Conservation (phyloP, 306 rosid species). For the Urtica urens region DNA sequence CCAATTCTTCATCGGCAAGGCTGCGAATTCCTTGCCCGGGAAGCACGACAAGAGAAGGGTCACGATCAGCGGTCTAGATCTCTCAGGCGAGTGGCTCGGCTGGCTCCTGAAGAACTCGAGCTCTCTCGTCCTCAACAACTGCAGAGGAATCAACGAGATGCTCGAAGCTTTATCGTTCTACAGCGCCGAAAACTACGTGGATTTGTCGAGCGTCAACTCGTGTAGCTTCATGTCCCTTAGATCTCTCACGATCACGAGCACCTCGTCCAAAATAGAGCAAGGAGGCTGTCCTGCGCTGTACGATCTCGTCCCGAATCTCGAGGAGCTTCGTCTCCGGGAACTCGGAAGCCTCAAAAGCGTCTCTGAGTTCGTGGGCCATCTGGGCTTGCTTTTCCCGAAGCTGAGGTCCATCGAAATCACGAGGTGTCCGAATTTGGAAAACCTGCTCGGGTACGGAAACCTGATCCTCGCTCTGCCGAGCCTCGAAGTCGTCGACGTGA, state of each 20-base stretch:
- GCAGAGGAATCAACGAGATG: constrained; percentile 5
- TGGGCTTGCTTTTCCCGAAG: constrained; percentile 6
- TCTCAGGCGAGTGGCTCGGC: constrained; percentile 6
- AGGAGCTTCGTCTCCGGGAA: background rate
- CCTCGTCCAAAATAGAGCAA: background rate
- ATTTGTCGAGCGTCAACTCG: background rate
- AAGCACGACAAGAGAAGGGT: constrained; percentile 4
- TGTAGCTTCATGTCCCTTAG: constrained; percentile 4
- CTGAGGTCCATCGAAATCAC: constrained; percentile 6
- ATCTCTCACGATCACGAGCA: constrained; percentile 1
- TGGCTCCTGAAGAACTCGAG: constrained; percentile 3
- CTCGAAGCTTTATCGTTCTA: constrained; percentile 4
- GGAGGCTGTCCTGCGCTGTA: constrained; percentile 8
- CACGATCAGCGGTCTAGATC: constrained; percentile 6
- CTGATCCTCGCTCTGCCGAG: constrained; percentile 5
- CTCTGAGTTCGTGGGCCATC: constrained; percentile 10
- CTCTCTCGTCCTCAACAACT: constrained; percentile 2
- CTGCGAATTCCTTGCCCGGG: background rate
- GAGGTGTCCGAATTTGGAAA: constrained; percentile 2
- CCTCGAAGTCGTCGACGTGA: constrained; percentile 6
- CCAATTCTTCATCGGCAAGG: constrained; percentile 2
- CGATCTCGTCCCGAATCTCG: constrained; percentile 13
- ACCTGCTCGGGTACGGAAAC: background rate
- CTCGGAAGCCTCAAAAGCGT: background rate
- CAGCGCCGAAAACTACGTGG: background rate